Evolutionary conservation across 2,329 filamentous ascomycete genomes (phyloP).

Genomic region (Sporothrix euskadiensis): DNA sequence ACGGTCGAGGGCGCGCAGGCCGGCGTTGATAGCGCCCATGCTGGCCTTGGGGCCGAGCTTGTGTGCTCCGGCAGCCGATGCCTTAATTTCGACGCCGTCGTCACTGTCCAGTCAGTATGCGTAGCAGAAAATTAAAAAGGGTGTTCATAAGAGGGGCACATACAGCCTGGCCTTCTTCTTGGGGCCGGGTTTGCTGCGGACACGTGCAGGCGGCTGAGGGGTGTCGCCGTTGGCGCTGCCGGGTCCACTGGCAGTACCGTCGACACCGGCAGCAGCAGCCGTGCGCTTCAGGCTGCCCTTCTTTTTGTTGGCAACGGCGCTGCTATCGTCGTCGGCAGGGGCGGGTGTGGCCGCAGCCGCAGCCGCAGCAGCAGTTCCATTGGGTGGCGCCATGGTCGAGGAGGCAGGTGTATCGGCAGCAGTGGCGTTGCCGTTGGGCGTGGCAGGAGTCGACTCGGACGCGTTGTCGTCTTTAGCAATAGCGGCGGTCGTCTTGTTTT

Average conservation of each 20-base stretch:
- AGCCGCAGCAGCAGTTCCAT: constrained; percentile 49
- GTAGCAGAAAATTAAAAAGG: neutral
- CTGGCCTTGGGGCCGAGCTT: constrained; percentile 97
- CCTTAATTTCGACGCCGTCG: constrained; percentile 61
- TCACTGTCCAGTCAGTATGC: constrained; percentile 48
- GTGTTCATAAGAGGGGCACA: constrained; percentile 44
- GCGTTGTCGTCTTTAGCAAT: constrained; percentile 51
- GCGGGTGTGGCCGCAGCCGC: constrained; percentile 37
- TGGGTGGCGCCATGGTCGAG: constrained; percentile 61
- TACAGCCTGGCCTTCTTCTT: constrained; percentile 97
- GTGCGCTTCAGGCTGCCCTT: constrained; percentile 62
- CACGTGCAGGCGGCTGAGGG: constrained; percentile 52
- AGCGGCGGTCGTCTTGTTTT: neutral
- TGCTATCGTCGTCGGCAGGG: constrained; percentile 29
- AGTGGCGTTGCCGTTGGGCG: constrained; percentile 43
- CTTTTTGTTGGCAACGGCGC: constrained; percentile 71
- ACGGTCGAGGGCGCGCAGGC: constrained; percentile 88
- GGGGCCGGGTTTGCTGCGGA: constrained; percentile 83
- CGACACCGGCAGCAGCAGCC: constrained; percentile 57
- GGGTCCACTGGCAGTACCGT: constrained; percentile 48
- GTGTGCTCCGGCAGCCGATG: constrained; percentile 57
- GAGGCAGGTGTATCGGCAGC: constrained; percentile 48
- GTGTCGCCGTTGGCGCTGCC: constrained; percentile 55
- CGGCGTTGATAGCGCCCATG: constrained; percentile 95
- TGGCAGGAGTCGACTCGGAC: constrained; percentile 62